A percentile compares a stretch with the other conserved stretches of the same genome.
Conservation (phyloP, 305 asterid genomes). For the Salvia sclarea region DNA sequence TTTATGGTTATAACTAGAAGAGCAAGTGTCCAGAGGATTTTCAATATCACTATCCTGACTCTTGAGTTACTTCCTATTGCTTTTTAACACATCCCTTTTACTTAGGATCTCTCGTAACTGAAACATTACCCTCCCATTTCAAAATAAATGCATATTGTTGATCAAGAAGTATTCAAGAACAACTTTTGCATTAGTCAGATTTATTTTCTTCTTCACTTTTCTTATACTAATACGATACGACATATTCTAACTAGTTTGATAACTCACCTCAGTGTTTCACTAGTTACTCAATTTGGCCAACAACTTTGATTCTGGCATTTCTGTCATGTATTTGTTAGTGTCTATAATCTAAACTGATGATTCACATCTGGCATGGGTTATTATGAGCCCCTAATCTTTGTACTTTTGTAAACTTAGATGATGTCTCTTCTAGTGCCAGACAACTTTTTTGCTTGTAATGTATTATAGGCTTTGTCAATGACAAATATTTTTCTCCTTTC, state of each 20-base stretch:
- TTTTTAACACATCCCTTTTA: background rate
- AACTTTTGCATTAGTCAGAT: slow-evolving; percentile 11
- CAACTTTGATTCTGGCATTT: slow-evolving; percentile 4
- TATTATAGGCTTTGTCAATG: slow-evolving; percentile 1
- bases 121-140: background rate
- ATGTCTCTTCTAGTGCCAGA: background rate
- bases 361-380: background rate
- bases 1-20: slow-evolving; percentile 5
- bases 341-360: background rate
- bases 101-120: background rate
- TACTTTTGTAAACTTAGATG: background rate
- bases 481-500: background rate
- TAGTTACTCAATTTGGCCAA: slow-evolving; percentile 6
- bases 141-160: slow-evolving; percentile 16
- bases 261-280: background rate
- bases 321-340: background rate
- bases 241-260: background rate
- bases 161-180: background rate
- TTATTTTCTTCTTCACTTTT: background rate
- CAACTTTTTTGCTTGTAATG: slow-evolving; percentile 16
- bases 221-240: background rate
- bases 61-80: background rate
- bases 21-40: background rate
- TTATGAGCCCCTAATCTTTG: slow-evolving; percentile 10
- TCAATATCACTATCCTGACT: background rate